Percentiles rank a stretch among this genome's conserved stretches.
These are phyloP conservation scores for Microthlaspi erraticum DNA, from an alignment of 345 rosid species.

Conservation along the genomic window DNA sequence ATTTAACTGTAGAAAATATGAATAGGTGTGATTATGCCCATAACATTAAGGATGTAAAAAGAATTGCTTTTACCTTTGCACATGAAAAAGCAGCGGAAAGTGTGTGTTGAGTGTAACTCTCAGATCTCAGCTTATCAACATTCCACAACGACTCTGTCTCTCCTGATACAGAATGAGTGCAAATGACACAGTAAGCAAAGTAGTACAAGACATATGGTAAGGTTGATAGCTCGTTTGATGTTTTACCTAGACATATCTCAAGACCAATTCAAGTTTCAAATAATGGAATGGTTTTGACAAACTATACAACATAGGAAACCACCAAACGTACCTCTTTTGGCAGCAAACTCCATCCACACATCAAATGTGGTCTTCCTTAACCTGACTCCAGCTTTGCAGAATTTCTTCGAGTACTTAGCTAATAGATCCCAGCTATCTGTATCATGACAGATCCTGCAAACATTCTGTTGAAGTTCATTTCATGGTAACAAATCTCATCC, in stretches of 20 bases:
- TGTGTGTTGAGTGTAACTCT: constrained; percentile 61
- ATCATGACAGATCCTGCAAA: constrained; percentile 72
- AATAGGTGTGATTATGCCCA: background rate
- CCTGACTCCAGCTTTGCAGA: constrained; percentile 75
- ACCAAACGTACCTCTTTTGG: constrained; percentile 60
- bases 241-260: constrained; percentile 5
- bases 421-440: constrained; percentile 71
- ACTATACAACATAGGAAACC: constrained; percentile 1
- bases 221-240: background rate
- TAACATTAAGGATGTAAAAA: background rate
- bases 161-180: constrained; percentile 50
- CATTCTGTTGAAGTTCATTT: constrained; percentile 37
- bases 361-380: constrained; percentile 70
- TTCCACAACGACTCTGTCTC: constrained; percentile 71
- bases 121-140: constrained; percentile 76
- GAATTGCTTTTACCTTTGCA: constrained; percentile 66
- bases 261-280: constrained; percentile 12
- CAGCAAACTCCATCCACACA: constrained; percentile 85
- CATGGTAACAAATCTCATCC: constrained; percentile 15
- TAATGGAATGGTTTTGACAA: background rate
- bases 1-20: background rate
- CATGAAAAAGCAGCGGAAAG: constrained; percentile 72
- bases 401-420: constrained; percentile 64
- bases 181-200: background rate
- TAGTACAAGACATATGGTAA: background rate